Evolutionary conservation across 352 stramenopile genomes (phyloP), one percentile per base, ranked within the genome.

Genomic region (Phytophthora quininea): DNA sequence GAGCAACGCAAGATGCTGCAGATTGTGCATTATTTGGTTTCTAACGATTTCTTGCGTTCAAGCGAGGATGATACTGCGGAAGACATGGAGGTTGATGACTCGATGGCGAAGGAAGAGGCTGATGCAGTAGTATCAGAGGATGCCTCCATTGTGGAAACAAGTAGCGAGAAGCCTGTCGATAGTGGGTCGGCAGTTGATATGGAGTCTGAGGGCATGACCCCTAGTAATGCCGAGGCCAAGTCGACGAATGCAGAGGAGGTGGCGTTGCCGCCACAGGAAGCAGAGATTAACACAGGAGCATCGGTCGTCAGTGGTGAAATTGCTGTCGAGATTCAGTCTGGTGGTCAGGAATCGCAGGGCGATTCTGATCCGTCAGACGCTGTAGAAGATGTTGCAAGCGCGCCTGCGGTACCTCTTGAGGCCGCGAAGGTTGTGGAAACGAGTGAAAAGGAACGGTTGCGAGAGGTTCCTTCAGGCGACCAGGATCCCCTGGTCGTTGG

Each of bases 1-100:
- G 87, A 95, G 74, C 84, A 93, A 67, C 64, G 68, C 40, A 83
- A 90, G 54, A 88, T 93, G 71, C 76, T 95, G 53, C 82, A 95
- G 69, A 82, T 92, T 69, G 81, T 93, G 57, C 80, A 77, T 42
- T 86, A 71, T 65, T 57, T 93, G 35, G 80, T 93, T 3, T 56
- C 66, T 42, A 79, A 84, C 54, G 60, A 90, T 9, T 91, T 89
- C 68, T 82, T 92, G 59, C 69, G 71, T 50, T 72, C 62, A 48
- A 31, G 63, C 3, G 47, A 62, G 35, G 46, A 42, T 49, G 54
- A 67, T 5, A 42, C 58, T 24, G 37, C 11, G 42, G 52, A 53
- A 42, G 31, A 31, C 33, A 40, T 53, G 51, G 55, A 52, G 58
- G 35, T 45, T 19, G 38, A 64, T 32, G 46, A 64, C 48, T 11